phyloP scores from a whole-genome alignment of 192 early-diverging fungal genomes.

The Coemansia asiatica region DNA sequence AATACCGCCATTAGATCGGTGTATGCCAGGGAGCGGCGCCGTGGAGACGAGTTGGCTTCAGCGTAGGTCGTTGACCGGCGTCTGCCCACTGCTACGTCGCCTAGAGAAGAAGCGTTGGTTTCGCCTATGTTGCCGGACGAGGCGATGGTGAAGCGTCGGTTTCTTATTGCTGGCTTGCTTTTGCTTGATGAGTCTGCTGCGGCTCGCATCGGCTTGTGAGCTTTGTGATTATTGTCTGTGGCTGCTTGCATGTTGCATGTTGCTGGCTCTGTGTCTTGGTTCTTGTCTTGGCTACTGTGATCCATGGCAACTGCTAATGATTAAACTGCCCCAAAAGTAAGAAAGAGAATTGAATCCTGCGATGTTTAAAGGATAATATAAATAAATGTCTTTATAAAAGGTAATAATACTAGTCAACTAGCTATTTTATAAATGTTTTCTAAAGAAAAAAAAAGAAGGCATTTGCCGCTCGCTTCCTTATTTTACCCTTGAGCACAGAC shows the following conservation, averaged over 20 bases:
- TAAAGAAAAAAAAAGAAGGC: too few species aligned
- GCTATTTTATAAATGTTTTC: too few species aligned
- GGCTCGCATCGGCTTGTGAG: not conserved
- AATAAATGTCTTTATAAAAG: too few species aligned
- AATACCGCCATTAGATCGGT: conserved; percentile 55
- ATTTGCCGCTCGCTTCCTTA: too few species aligned
- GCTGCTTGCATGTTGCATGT: not conserved
- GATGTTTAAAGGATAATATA: too few species aligned
- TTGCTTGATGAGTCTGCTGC: not conserved
- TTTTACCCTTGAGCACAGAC: too few species aligned
- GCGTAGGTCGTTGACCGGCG: conserved; percentile 31
- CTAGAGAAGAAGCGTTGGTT: conserved; percentile 10
- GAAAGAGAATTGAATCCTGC: too few species aligned
- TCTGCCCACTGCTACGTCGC: conserved; percentile 9
- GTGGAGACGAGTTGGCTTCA: conserved; percentile 6
- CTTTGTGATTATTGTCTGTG: not conserved
- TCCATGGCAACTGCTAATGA: not conserved
- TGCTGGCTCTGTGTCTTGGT: not conserved
- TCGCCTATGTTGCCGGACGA: not conserved
- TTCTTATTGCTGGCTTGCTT: not conserved
- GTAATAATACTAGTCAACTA: too few species aligned
- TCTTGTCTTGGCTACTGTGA: too few species aligned
- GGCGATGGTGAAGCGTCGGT: conserved; percentile 5
- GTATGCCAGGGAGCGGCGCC: conserved; percentile 12
- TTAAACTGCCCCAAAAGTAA: too few species aligned